Conservation (phyloP, 1,139 yeast genomes). For the Kodamaea alishanica region DNA sequence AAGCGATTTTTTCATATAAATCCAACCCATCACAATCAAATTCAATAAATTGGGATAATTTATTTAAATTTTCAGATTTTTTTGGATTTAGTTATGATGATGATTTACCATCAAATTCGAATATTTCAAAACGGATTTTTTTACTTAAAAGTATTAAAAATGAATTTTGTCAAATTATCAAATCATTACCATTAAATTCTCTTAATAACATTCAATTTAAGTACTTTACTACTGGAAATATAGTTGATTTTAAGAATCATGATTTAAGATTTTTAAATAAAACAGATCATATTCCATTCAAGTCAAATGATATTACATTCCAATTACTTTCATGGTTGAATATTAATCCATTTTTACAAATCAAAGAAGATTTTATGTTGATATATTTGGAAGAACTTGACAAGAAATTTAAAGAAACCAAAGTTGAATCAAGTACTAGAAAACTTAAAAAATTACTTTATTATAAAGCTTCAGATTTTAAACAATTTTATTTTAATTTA, state of each 20-base stretch:
- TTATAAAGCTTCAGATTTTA: not conserved
- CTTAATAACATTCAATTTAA: constrained; percentile 13
- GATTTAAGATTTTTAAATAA: constrained; percentile 33
- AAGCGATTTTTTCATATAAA: constrained; percentile 16
- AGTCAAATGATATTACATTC: constrained; percentile 18
- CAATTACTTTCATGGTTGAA: constrained; percentile 43
- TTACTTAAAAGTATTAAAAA: constrained; percentile 4
- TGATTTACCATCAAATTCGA: constrained; percentile 6
- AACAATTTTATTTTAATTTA: constrained; percentile 1
- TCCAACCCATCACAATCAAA: not conserved
- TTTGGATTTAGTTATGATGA: constrained; percentile 7
- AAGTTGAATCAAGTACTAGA: constrained; percentile 2
- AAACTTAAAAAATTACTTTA: constrained; percentile 4
- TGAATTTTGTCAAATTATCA: constrained; percentile 1
- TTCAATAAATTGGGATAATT: constrained; percentile 2
- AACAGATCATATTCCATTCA: constrained; percentile 7
- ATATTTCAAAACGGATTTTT: constrained; percentile 6
- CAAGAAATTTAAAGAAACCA: constrained; percentile 6
- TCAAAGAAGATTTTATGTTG: constrained; percentile 22
- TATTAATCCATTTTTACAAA: constrained; percentile 34
- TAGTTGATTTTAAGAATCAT: constrained; percentile 34
- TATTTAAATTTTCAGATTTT: constrained; percentile 8
- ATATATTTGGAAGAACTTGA: constrained; percentile 12
- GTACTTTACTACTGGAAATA: constrained; percentile 20
- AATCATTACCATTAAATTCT: not conserved